A percentile compares a stretch with the other conserved stretches of the same genome.
Conservation (phyloP, 768 basidiomycete species). For the Suillus paluster region DNA sequence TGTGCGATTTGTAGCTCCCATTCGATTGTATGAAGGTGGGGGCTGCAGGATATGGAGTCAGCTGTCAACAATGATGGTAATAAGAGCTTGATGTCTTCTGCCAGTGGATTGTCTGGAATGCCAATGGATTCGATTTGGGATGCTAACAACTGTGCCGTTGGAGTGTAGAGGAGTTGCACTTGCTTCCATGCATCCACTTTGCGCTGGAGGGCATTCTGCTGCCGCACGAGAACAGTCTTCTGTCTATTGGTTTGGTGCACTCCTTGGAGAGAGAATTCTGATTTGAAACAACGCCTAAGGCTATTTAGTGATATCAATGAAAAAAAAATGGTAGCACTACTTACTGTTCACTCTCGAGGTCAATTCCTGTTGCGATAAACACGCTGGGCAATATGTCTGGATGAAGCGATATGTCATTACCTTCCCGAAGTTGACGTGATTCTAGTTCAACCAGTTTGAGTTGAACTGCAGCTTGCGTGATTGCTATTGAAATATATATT, state of each 20-base stretch:
- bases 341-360: background rate
- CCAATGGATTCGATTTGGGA: background rate
- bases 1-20: constrained; percentile 16
- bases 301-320: background rate
- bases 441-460: background rate
- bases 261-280: constrained; percentile 12
- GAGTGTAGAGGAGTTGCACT: constrained; percentile 20
- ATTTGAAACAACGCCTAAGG: background rate
- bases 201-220: constrained; percentile 20
- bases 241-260: constrained; percentile 31
- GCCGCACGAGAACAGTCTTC: constrained; percentile 27
- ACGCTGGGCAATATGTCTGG: background rate
- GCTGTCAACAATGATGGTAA: background rate
- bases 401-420: background rate
- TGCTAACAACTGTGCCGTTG: background rate
- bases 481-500: background rate
- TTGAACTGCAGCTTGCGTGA: background rate
- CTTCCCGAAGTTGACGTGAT: background rate
- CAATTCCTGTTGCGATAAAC: background rate
- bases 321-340: background rate
- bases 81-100: background rate
- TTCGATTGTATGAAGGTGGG: background rate
- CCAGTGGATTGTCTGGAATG: background rate
- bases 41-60: background rate
- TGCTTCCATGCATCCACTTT: constrained; percentile 33